Percentiles rank a stretch among this genome's conserved stretches.
These are phyloP conservation scores for Candida nonsorbophila DNA, from an alignment of 805 yeast species.

Conservation along the genomic window DNA sequence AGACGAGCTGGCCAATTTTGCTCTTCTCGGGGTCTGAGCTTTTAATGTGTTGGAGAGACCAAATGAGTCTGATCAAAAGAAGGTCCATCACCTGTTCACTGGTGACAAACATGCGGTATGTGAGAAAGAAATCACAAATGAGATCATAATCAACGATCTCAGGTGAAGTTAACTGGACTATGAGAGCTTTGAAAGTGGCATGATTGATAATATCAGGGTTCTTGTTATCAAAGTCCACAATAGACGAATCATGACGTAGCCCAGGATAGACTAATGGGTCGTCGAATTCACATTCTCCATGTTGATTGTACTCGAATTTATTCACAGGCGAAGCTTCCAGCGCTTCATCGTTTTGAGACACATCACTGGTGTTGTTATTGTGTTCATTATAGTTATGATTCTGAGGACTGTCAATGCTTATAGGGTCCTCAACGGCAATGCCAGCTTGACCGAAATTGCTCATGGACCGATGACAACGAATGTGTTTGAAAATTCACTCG, in stretches of 20 bases:
- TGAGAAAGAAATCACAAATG: constrained; percentile 79
- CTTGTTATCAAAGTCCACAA: constrained; percentile 30
- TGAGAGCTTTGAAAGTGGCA: constrained; percentile 40
- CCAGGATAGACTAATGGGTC: constrained; percentile 30
- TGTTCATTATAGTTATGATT: too few species aligned
- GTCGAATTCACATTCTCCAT: constrained; percentile 33
- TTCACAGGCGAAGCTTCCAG: too few species aligned
- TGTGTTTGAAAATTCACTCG: too few species aligned
- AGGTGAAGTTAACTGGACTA: constrained; percentile 67
- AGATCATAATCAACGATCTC: constrained; percentile 70
- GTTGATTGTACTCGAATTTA: constrained; percentile 27
- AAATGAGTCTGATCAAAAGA: constrained; percentile 59
- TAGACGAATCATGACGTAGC: constrained; percentile 12
- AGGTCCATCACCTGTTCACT: constrained; percentile 55
- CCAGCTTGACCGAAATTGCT: too few species aligned
- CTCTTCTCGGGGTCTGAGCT: constrained; percentile 18
- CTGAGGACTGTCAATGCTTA: too few species aligned
- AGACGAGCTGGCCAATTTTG: constrained; percentile 56
- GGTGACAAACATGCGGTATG: constrained; percentile 67
- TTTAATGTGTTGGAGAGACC: constrained; percentile 55
- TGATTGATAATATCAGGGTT: constrained; percentile 28
- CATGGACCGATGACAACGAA: too few species aligned
- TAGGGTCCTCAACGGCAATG: too few species aligned
- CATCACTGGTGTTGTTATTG: too few species aligned
- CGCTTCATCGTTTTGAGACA: too few species aligned